These are phyloP conservation scores for Chalciporus piperatus DNA, from an alignment of 768 basidiomycete species.

Conservation along the genomic window DNA sequence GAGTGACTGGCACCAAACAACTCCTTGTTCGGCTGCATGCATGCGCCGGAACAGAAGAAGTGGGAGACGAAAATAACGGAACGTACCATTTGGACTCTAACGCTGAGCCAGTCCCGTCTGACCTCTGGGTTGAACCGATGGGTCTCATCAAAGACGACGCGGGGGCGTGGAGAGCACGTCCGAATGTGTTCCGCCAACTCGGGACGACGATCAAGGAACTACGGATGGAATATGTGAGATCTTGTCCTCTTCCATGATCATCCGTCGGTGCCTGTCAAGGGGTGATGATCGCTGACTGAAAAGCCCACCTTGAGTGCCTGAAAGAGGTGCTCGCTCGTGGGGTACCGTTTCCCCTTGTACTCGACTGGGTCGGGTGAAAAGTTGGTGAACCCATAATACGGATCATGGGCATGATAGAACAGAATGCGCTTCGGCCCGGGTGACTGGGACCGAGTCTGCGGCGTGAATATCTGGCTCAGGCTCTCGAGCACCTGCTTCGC, in stretches of 20 bases:
- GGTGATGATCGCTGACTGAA: neutral
- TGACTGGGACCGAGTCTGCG: neutral
- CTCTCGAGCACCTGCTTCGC: constrained; percentile 11
- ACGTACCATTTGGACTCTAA: constrained; percentile 33
- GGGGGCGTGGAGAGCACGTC: constrained; percentile 32
- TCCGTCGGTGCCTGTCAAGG: neutral
- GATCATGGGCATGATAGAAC: constrained; percentile 32
- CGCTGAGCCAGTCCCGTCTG: constrained; percentile 33
- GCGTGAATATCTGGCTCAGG: neutral
- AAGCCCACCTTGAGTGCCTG: constrained; percentile 41
- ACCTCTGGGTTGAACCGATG: constrained; percentile 36
- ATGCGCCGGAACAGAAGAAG: constrained; percentile 9
- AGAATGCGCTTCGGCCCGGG: constrained; percentile 25
- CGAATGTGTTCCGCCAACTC: constrained; percentile 35
- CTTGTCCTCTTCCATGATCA: constrained; percentile 10
- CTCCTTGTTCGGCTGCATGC: constrained; percentile 12
- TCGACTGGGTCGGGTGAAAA: constrained; percentile 42
- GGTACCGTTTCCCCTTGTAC: constrained; percentile 39
- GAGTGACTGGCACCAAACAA: constrained; percentile 1
- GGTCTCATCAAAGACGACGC: constrained; percentile 33
- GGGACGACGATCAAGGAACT: constrained; percentile 35
- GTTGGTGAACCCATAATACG: constrained; percentile 42
- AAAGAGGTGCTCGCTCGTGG: constrained; percentile 48
- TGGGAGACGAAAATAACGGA: neutral
- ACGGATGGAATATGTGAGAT: constrained; percentile 14